Evolutionary conservation across 805 yeast species (phyloP), one percentile per base, ranked within the genome.

Genomic region (Kockiozyma suomiensis): DNA sequence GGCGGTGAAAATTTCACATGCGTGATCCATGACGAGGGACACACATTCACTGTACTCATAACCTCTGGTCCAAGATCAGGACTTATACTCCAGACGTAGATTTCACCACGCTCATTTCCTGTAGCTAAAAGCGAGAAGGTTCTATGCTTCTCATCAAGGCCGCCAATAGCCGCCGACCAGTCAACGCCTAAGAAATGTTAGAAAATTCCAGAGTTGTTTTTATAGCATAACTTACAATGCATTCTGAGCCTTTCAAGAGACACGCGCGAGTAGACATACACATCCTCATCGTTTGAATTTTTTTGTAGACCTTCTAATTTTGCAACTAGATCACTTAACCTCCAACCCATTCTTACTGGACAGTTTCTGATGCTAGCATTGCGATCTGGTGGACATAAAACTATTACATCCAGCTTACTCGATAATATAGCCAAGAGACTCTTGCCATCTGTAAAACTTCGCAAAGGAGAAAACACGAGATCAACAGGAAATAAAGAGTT

Each of bases 41-140:
- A 40, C 8, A 60, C 21, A 2, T 4, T 25, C 3, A n/a, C 13
- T 6, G 42, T 26, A 10, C 35, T 60, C 19, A 50, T 7, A 4
- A 54, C 2, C 35, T 40, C 37, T 2, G 54, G 55, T 7, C 23
- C 42, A 19, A 12, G 33, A 21, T 33, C 25, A 21, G 33, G 25
- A 12, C n/a, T 23, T 2, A 42, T 25, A 4, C 51, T 28, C 66
- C 66, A 62, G 10, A 62, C 17, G 23, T 21, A 47, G 10, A 59
- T 13, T 19, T 55, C 58, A 15, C 66, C 64, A 21, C 28, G 30
- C 42, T 59, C 64, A 21, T 62, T 56, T 6, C 66, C 66, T 3
- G 66, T 60, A 4, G 56, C 66, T 5, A 62, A 33, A 3, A 62
- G 13, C 8, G 66, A 59, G 12, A 42, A 32, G n/a, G 48, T 35